phyloP scores from a whole-genome alignment of 345 rosid genomes.

The Syzygium jambos region DNA sequence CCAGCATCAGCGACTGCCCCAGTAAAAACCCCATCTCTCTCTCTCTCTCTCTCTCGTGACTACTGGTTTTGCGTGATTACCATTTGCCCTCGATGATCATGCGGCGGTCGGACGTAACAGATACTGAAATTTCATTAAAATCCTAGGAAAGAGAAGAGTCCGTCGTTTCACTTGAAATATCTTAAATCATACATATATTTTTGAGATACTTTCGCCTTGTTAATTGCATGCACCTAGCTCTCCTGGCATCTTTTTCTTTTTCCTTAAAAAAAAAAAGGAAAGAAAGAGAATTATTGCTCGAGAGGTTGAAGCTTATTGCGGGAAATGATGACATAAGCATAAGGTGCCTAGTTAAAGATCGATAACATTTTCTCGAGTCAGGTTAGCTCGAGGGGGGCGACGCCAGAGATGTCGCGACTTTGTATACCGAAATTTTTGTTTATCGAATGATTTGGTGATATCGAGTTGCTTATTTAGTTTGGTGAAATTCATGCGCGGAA shows the following conservation, averaged over 20 bases:
- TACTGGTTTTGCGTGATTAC: background rate
- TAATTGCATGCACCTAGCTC: background rate
- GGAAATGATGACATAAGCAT: too few species aligned
- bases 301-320: background rate
- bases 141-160: background rate
- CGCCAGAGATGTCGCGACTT: too few species aligned
- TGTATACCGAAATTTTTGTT: too few species aligned
- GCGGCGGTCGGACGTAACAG: background rate
- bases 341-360: background rate
- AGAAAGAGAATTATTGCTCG: background rate
- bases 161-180: background rate
- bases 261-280: too few species aligned
- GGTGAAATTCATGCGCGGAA: background rate
- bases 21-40: slow-evolving; percentile 27
- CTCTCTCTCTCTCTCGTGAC: background rate
- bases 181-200: background rate
- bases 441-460: too few species aligned
- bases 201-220: background rate
- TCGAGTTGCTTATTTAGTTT: background rate
- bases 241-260: too few species aligned
- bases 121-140: background rate
- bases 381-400: background rate
- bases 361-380: background rate
- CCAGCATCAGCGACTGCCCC: slow-evolving; percentile 58
- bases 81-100: background rate